Evolutionary conservation across 2,329 filamentous ascomycete genomes (phyloP), one percentile per base, ranked within the genome.

Genomic region (Aspergillus tubingensis): DNA sequence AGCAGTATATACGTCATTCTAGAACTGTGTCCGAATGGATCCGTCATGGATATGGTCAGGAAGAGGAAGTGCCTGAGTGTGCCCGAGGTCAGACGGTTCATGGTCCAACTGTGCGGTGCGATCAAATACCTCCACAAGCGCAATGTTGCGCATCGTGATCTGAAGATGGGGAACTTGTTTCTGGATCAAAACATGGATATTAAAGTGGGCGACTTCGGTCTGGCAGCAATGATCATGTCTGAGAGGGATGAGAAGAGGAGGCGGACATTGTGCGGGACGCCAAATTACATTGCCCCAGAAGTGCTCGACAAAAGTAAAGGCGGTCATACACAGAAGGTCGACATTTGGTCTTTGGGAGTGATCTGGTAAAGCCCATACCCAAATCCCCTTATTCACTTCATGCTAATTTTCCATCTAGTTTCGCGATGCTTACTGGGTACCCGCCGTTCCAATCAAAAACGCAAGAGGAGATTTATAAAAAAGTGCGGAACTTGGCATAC

Each of bases 91-190:
- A 87, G 95, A 65, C 92, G 93, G 69, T 96, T 96, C 75, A 90
- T 95, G 62, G 88, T 99, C 43, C 95, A 99, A 77, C 92, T 97
- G 62, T 92, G 94, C 66, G 95, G 95, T 38, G 95, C 95, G 39
- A 94, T 99, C 78, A 98, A 98, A 78, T 99, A 99, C 74, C 91
- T 99, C 82, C 96, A 99, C 76, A 88, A 88, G 71, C 91, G 96
- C 74, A 95, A 94, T 66, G 96, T 99, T 63, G 96, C 98, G 53
- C 95, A 99, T 77, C 88, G 95, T 53, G 95, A 99, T 77, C 79
- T 99, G 68, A 99, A 99, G 79, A 98, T 97, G 83, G 96, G 95
- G 52, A 99, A 99, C 75, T 89, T 99, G 67, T 99, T 99, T 71
- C 83, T 99, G 55, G 95, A 99, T 75, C 86, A 87, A 57, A 84